Evolutionary conservation across 306 rosid genomes (phyloP).

Genomic region (Dryas alaskensis): DNA sequence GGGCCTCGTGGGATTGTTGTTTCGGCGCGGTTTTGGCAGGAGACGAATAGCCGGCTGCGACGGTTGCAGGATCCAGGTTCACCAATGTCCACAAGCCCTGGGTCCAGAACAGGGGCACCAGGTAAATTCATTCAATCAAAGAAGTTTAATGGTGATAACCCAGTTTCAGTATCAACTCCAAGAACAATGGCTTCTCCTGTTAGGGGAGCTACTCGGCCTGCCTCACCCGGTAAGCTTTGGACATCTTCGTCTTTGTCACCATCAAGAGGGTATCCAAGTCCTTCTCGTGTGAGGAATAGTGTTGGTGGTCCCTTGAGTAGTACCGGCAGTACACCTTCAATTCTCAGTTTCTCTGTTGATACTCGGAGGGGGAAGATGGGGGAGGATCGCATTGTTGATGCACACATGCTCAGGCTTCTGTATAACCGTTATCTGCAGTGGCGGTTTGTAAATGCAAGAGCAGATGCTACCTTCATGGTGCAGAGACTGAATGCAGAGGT

Average conservation of each 20-base stretch:
- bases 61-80: slow-evolving; percentile 94
- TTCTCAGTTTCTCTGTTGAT: slow-evolving; percentile 87
- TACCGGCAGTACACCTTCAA: slow-evolving; percentile 62
- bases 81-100: slow-evolving; percentile 67
- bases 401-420: slow-evolving; percentile 87
- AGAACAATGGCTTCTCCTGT: slow-evolving; percentile 73
- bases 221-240: slow-evolving; percentile 88
- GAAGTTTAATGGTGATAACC: slow-evolving; percentile 54
- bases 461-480: slow-evolving; percentile 85
- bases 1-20: slow-evolving; percentile 66
- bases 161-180: slow-evolving; percentile 62
- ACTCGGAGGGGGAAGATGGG: slow-evolving; percentile 95
- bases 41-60: slow-evolving; percentile 82
- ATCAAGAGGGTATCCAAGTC: slow-evolving; percentile 71
- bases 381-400: slow-evolving; percentile 87
- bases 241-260: slow-evolving; percentile 65
- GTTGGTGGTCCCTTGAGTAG: slow-evolving; percentile 53
- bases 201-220: slow-evolving; percentile 67
- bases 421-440: slow-evolving; percentile 88
- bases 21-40: slow-evolving; percentile 98
- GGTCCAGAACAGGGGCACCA: slow-evolving; percentile 44
- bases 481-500: slow-evolving; percentile 89
- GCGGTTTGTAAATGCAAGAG: slow-evolving; percentile 98
- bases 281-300: slow-evolving; percentile 72
- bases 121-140: slow-evolving; percentile 60